Percentiles rank a stretch among this genome's conserved stretches.
These are phyloP conservation scores for Trifolium dubium DNA, from an alignment of 306 rosid genomes.

Conservation along the genomic window DNA sequence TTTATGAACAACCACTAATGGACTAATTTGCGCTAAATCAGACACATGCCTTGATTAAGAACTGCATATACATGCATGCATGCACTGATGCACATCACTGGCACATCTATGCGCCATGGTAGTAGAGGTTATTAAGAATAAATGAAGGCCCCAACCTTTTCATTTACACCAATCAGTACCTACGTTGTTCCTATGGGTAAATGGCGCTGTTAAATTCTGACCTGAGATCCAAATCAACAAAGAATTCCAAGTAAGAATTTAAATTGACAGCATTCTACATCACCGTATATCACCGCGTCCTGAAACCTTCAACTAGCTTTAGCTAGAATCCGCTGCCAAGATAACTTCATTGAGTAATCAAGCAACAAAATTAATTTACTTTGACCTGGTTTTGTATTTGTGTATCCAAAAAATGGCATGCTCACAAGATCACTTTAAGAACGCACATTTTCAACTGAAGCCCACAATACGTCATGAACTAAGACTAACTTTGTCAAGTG, in stretches of 20 bases:
- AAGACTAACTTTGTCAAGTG: constrained; percentile 36
- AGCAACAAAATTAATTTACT: constrained; percentile 32
- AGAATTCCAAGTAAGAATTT: constrained; percentile 36
- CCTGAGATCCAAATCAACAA: constrained; percentile 52
- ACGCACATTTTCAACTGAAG: constrained; percentile 22
- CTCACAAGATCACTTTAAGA: constrained; percentile 34
- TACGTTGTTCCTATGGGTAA: constrained; percentile 42
- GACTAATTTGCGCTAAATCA: constrained; percentile 29
- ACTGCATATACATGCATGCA: constrained; percentile 39
- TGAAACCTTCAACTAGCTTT: constrained; percentile 38
- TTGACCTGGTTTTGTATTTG: constrained; percentile 28
- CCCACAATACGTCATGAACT: constrained; percentile 35
- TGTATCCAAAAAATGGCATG: constrained; percentile 35
- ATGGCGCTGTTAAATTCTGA: constrained; percentile 47
- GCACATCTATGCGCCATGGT: not conserved
- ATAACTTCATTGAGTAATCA: constrained; percentile 19
- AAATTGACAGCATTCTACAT: constrained; percentile 37
- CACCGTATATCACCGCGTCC: constrained; percentile 28
- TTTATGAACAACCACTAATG: constrained; percentile 17
- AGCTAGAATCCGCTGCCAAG: constrained; percentile 36
- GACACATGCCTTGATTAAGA: constrained; percentile 31
- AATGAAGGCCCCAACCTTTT: constrained; percentile 35
- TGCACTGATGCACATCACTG: constrained; percentile 28
- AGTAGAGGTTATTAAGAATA: not conserved
- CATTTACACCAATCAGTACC: constrained; percentile 42